These are phyloP conservation scores for Thalia dealbata DNA, from an alignment of 176 grass and related monocot species.

Conservation along the genomic window DNA sequence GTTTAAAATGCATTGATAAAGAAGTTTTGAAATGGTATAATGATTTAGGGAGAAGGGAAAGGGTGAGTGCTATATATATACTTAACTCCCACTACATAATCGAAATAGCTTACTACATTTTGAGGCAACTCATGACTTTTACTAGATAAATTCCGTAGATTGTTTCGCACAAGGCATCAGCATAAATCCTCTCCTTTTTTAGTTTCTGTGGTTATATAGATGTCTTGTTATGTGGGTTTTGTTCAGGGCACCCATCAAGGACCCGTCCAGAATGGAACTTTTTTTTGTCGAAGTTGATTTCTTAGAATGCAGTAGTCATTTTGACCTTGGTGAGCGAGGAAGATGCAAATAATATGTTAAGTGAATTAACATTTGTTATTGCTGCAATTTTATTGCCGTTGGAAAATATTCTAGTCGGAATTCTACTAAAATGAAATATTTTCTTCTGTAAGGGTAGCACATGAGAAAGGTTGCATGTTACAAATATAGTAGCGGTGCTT, in stretches of 20 bases:
- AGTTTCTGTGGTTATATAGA: not conserved
- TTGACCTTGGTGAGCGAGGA: not conserved
- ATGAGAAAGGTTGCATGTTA: not conserved
- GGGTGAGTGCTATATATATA: too few relatives aligned
- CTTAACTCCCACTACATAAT: too few relatives aligned
- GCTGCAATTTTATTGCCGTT: not conserved
- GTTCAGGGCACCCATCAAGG: not conserved
- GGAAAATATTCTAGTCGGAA: not conserved
- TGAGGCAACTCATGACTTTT: too few relatives aligned
- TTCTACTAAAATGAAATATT: not conserved
- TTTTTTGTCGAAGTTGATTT: not conserved
- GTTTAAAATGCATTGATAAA: not conserved
- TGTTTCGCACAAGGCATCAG: not conserved
- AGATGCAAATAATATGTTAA: not conserved
- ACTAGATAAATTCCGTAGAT: not conserved
- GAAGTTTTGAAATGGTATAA: too few relatives aligned
- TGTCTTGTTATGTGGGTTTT: not conserved
- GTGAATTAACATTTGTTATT: not conserved
- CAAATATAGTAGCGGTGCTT: too few relatives aligned
- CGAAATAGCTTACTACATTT: too few relatives aligned
- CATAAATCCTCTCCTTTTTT: not conserved
- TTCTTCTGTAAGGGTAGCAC: not conserved
- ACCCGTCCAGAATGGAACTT: not conserved
- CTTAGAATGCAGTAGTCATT: not conserved
- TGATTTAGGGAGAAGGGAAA: too few relatives aligned